Percentiles rank a stretch among this genome's conserved stretches.
Conservation (phyloP, 495 filamentous ascomycete species). For the Articulospora tetracladia region DNA sequence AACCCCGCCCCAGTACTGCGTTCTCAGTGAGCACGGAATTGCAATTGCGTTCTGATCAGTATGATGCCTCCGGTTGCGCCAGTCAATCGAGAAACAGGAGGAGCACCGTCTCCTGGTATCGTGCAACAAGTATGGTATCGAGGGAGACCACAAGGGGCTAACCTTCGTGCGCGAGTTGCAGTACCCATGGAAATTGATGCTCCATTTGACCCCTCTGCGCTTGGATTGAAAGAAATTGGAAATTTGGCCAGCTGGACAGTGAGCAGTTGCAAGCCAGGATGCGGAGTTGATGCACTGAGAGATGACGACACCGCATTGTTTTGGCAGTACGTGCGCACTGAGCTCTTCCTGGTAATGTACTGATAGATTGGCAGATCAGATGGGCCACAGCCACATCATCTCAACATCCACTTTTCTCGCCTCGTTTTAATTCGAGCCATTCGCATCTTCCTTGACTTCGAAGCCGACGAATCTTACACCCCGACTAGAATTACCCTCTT, state of each 20-base stretch:
- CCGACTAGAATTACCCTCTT: conserved; percentile 84
- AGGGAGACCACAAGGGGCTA: neutral
- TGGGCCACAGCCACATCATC: conserved; percentile 89
- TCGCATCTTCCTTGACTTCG: conserved; percentile 85
- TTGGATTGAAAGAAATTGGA: conserved; percentile 82
- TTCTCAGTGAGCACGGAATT: neutral
- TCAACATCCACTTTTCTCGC: conserved; percentile 94
- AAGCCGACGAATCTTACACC: conserved; percentile 93
- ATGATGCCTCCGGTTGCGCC: neutral
- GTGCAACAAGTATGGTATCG: neutral
- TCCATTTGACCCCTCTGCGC: conserved; percentile 36
- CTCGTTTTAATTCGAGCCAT: conserved; percentile 80
- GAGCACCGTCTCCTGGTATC: neutral
- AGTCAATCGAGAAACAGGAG: neutral
- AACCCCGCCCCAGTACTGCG: neutral
- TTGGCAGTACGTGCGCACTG: conserved; percentile 67
- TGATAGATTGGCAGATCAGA: conserved; percentile 56
- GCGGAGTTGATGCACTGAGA: conserved; percentile 79
- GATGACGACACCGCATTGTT: conserved; percentile 74
- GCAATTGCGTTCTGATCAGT: neutral
- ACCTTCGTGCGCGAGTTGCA: conserved; percentile 12
- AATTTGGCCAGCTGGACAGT: conserved; percentile 93
- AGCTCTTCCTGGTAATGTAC: neutral
- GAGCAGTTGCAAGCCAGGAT: conserved; percentile 85
- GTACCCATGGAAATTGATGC: conserved; percentile 29